phyloP scores from a whole-genome alignment of 306 rosid genomes.

The Gastrolobium villosum region DNA sequence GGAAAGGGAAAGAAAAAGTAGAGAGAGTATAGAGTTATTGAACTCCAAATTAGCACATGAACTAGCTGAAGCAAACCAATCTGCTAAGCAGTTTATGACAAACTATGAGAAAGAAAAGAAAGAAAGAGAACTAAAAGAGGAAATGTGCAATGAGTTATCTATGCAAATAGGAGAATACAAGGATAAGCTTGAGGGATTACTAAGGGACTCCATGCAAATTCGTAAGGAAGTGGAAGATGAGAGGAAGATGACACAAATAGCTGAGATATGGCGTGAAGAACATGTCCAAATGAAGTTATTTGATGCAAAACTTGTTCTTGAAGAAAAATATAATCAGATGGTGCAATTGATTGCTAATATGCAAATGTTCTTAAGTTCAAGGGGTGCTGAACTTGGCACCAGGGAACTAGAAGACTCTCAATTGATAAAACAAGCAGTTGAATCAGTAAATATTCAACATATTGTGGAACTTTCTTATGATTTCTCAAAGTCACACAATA shows the following conservation, averaged over 20 bases:
- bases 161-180: constrained; percentile 60
- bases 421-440: constrained; percentile 52
- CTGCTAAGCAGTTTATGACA: constrained; percentile 44
- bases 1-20: constrained; percentile 56
- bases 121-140: constrained; percentile 56
- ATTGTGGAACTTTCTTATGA: constrained; percentile 46
- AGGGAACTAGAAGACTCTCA: constrained; percentile 54
- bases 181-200: constrained; percentile 49
- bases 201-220: constrained; percentile 50
- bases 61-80: constrained; percentile 54
- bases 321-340: constrained; percentile 64
- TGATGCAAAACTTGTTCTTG: constrained; percentile 71
- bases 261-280: constrained; percentile 79
- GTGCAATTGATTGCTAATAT: constrained; percentile 56
- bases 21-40: constrained; percentile 50
- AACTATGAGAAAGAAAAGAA: constrained; percentile 62
- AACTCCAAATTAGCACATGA: constrained; percentile 54
- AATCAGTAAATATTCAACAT: constrained; percentile 51
- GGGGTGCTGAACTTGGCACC: constrained; percentile 48
- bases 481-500: constrained; percentile 49
- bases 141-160: constrained; percentile 58
- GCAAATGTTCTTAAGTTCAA: constrained; percentile 56
- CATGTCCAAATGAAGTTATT: constrained; percentile 72
- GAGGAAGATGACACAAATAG: constrained; percentile 69
- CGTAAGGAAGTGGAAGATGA: constrained; percentile 70